These are phyloP conservation scores for Eurotiales sp. DNA, from an alignment of 2,329 filamentous ascomycete species.

Conservation along the genomic window DNA sequence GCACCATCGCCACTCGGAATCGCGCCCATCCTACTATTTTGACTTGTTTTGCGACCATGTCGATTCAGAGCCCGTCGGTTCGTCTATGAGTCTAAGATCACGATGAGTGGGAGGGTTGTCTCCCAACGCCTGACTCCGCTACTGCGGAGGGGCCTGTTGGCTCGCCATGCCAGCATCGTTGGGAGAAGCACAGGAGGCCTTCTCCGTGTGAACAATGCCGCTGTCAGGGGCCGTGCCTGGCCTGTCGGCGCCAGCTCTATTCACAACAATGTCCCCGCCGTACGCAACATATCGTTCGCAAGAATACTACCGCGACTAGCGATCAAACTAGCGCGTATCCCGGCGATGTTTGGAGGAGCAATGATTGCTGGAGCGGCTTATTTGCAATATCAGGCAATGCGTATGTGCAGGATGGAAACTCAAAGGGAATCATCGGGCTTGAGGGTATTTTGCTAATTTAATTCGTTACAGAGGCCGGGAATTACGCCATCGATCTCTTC, in stretches of 20 bases:
- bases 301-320: slow-evolving; percentile 76
- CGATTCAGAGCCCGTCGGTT: slow-evolving; percentile 2
- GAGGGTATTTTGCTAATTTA: slow-evolving; percentile 3
- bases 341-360: slow-evolving; percentile 85
- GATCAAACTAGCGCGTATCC: slow-evolving; percentile 82
- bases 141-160: slow-evolving; percentile 57
- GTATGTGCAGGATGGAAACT: slow-evolving; percentile 52
- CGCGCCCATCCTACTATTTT: neutral
- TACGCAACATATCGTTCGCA: slow-evolving; percentile 64
- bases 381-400: slow-evolving; percentile 90
- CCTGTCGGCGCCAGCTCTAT: slow-evolving; percentile 73
- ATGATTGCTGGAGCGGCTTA: slow-evolving; percentile 85
- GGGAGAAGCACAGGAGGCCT: slow-evolving; percentile 64
- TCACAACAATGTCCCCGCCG: slow-evolving; percentile 66
- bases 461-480: slow-evolving; percentile 60
- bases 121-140: slow-evolving; percentile 67
- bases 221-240: slow-evolving; percentile 64
- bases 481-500: slow-evolving; percentile 72
- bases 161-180: slow-evolving; percentile 61
- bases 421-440: no score
- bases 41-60: slow-evolving; percentile 9
- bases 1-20: neutral
- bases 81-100: slow-evolving; percentile 35
- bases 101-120: slow-evolving; percentile 71
- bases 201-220: slow-evolving; percentile 62